Percentiles rank a stretch among this genome's conserved stretches.
These are phyloP conservation scores for Amoebophrya sp. DNA, from an alignment of 169 alveolate species.

Conservation along the genomic window DNA sequence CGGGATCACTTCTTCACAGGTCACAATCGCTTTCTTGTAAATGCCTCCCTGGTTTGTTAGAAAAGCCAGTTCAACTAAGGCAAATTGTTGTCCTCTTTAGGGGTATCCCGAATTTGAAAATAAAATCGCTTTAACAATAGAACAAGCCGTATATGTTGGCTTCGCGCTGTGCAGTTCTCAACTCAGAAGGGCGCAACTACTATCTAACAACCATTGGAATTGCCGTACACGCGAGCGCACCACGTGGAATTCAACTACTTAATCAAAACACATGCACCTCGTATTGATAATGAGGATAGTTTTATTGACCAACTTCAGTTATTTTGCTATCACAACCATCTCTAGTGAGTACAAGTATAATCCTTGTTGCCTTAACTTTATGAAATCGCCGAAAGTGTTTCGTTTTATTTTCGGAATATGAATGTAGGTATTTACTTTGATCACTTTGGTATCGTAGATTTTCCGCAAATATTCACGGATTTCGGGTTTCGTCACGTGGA, in stretches of 20 bases:
- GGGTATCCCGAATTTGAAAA: not conserved
- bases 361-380: slow-evolving; percentile 31
- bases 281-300: not conserved
- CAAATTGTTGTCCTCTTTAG: not conserved
- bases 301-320: not conserved
- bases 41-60: slow-evolving; percentile 66
- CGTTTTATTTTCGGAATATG: slow-evolving; percentile 64
- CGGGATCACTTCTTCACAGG: slow-evolving; percentile 70
- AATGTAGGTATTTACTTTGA: slow-evolving; percentile 68
- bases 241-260: not conserved
- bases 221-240: slow-evolving; percentile 17
- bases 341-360: not conserved
- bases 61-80: not conserved
- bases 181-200: not conserved
- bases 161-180: not conserved
- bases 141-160: not conserved
- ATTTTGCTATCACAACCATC: not conserved
- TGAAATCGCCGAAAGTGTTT: slow-evolving; percentile 54
- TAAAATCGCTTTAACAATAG: not conserved
- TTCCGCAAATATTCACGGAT: slow-evolving; percentile 70
- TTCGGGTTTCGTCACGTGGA: slow-evolving; percentile 70
- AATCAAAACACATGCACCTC: not conserved
- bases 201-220: not conserved
- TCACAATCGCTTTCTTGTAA: slow-evolving; percentile 74
- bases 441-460: slow-evolving; percentile 67